These are phyloP conservation scores for Huntiella savannae DNA, from an alignment of 2,329 filamentous ascomycete species.

Conservation along the genomic window DNA sequence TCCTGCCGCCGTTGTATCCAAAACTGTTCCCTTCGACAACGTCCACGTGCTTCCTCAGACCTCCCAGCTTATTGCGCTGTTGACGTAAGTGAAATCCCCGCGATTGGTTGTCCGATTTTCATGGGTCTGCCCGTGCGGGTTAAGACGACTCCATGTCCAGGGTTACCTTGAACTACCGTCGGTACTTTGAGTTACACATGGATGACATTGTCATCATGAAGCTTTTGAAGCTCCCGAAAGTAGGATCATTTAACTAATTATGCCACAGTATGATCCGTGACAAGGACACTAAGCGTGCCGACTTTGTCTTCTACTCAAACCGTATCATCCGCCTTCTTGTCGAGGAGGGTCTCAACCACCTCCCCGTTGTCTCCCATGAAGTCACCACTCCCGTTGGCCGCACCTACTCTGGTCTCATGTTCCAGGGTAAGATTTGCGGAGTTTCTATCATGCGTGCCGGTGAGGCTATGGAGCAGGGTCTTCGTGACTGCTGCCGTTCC, in stretches of 20 bases:
- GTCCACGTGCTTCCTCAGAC: conserved; percentile 83
- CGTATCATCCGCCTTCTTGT: conserved; percentile 91
- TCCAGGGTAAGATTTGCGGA: conserved; percentile 95
- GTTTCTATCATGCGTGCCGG: conserved; percentile 97
- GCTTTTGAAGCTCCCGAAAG: neutral
- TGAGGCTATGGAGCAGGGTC: conserved; percentile 94
- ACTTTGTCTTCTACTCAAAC: conserved; percentile 99
- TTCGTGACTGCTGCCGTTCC: conserved; percentile 92
- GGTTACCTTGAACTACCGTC: no score
- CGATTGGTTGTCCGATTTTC: no score
- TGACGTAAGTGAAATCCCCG: conserved; percentile 54
- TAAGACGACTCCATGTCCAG: no score
- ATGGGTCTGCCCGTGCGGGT: no score
- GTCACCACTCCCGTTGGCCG: conserved; percentile 83
- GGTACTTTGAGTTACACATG: no score
- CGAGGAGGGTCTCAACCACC: conserved; percentile 90
- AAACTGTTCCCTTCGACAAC: conserved; percentile 61
- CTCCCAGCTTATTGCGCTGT: conserved; percentile 85
- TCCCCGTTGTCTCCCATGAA: conserved; percentile 73
- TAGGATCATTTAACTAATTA: neutral
- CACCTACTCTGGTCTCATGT: conserved; percentile 76
- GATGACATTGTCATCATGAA: neutral
- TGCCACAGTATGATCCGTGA: conserved; percentile 73
- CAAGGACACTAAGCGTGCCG: conserved; percentile 70
- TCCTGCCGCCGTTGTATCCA: conserved; percentile 76